Conservation (phyloP, 2,329 filamentous ascomycete species). For the Sclerotinia nivalis region DNA sequence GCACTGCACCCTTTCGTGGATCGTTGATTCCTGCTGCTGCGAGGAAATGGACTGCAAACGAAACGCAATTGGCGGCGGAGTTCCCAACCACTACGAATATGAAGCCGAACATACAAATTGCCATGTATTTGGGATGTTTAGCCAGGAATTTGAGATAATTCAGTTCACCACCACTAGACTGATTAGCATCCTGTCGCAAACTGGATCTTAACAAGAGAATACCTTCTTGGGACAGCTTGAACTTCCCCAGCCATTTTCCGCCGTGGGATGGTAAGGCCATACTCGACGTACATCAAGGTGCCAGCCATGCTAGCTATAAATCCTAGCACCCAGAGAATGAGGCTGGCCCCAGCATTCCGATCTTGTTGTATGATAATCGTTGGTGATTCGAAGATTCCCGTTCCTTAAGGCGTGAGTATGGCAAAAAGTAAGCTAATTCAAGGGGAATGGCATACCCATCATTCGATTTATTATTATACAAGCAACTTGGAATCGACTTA, state of each 20-base stretch:
- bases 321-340: conserved; percentile 56
- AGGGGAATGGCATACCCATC: conserved; percentile 6
- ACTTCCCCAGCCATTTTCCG: conserved; percentile 45
- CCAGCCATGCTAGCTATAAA: conserved; percentile 37
- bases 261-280: conserved; percentile 50
- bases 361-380: conserved; percentile 49
- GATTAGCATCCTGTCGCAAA: not conserved
- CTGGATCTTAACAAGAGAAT: not conserved
- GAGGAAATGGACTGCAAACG: conserved; percentile 51
- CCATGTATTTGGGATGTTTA: conserved; percentile 7
- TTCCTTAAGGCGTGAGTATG: conserved; percentile 26
- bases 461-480: conserved; percentile 21
- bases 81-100: conserved; percentile 47
- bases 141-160: conserved; percentile 42
- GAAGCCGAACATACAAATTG: conserved; percentile 46
- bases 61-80: conserved; percentile 52
- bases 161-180: conserved; percentile 47
- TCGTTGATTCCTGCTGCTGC: conserved; percentile 40
- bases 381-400: conserved; percentile 47
- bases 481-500: conserved; percentile 20
- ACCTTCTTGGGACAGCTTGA: conserved; percentile 47
- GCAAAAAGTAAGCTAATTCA: no score
- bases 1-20: conserved; percentile 43
- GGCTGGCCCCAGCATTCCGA: conserved; percentile 55
- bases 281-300: conserved; percentile 45